phyloP scores from a whole-genome alignment of 2,329 filamentous ascomycete species.

The Ophiostoma ulmi region DNA sequence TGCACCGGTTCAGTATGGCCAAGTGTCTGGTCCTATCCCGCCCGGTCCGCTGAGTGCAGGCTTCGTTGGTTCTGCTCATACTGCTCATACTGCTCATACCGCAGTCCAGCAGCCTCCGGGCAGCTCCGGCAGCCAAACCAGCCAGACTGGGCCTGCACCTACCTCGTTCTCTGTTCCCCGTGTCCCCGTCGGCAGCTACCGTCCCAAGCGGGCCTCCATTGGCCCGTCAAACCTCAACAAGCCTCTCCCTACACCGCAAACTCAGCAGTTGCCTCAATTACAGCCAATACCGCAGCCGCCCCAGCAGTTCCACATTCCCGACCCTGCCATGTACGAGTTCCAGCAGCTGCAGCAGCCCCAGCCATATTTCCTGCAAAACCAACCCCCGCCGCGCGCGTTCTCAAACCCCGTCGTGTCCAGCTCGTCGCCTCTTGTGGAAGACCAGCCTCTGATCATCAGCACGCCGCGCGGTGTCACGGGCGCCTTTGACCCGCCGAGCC shows the following conservation, averaged over 20 bases:
- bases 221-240: constrained; percentile 17
- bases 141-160: neutral
- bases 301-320: neutral
- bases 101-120: neutral
- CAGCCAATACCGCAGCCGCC: constrained; percentile 23
- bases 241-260: neutral
- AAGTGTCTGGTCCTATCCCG: neutral
- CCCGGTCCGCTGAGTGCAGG: constrained; percentile 2
- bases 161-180: constrained; percentile 38
- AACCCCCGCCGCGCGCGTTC: constrained; percentile 22
- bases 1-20: constrained; percentile 29
- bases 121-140: neutral
- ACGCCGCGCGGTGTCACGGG: constrained; percentile 53
- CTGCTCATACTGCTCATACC: neutral
- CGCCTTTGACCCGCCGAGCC: constrained; percentile 45
- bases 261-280: constrained; percentile 11
- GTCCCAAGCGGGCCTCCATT: constrained; percentile 25
- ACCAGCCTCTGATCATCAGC: constrained; percentile 57
- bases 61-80: too few relatives aligned
- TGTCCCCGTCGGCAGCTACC: constrained; percentile 37
- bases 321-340: constrained; percentile 23
- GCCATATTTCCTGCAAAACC: constrained; percentile 14
- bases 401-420: constrained; percentile 27
- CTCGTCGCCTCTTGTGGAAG: constrained; percentile 34
- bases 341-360: constrained; percentile 26